These are phyloP conservation scores for Taxillus chinensis DNA, from an alignment of 164 flowering plant species.

Conservation along the genomic window DNA sequence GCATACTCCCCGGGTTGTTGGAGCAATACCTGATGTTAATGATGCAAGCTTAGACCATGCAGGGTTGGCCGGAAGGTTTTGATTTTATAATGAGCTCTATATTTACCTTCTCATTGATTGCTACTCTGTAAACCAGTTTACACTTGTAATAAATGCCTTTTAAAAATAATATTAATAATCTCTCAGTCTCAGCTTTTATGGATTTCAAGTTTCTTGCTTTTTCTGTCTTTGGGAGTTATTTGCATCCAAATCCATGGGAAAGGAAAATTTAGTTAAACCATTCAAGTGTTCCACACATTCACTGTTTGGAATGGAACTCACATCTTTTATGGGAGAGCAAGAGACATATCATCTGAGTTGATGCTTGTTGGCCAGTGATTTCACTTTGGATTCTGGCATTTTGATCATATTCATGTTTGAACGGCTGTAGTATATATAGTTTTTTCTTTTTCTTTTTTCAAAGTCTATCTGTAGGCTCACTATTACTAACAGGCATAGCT, in stretches of 20 bases:
- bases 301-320: too few relatives aligned
- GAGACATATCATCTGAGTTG: too few relatives aligned
- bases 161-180: neutral
- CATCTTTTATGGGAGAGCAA: too few relatives aligned
- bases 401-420: neutral
- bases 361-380: too few relatives aligned
- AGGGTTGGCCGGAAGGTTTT: slow-evolving; percentile 61
- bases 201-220: neutral
- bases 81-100: neutral
- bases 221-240: too few relatives aligned
- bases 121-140: neutral
- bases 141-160: neutral
- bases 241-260: too few relatives aligned
- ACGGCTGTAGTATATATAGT: neutral
- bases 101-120: neutral
- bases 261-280: too few relatives aligned
- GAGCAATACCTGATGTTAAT: slow-evolving; percentile 65
- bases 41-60: slow-evolving; percentile 82
- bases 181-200: neutral
- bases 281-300: too few relatives aligned
- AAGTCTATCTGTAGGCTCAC: neutral
- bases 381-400: too few relatives aligned
- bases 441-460: neutral
- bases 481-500: neutral
- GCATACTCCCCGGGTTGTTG: slow-evolving; percentile 86